Base-by-base conservation (phyloP, 2,329 filamentous ascomycete species). In the Xylariaceae sp. region DNA sequence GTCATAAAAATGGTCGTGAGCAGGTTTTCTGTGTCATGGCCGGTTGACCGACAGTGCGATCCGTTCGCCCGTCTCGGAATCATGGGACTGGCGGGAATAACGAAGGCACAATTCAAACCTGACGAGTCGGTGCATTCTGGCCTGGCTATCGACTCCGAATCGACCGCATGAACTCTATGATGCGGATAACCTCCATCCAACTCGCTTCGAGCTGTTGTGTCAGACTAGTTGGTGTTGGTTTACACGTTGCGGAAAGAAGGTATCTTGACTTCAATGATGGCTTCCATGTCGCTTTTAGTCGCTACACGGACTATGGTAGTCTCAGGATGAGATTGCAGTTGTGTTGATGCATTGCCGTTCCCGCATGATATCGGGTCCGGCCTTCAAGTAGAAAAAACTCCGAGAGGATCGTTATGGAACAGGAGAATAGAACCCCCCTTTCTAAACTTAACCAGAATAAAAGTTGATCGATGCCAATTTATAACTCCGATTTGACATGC, bases 51-150 rank as follows among this genome's bases (percentile, higher is more conserved):
- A 57, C 18, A 64, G 35, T 30, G 17, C 44, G 17, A 62, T 60
- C 6, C 42, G 15, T 45, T 64, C 62, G 15, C 60, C 60, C 3
- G 62, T 60, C 35, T 45, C 44, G 2, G 55, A 37, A 39, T 60
- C 53, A 49, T 13, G 44, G 42, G 60, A 64, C 30, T 62, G 34
- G 23, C 52, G 54, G 2, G 37, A 42, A 10, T 47, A 60, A 39
- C 47, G 53, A 39, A 64, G 57, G 51, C 62, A 64, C 8, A 60
- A 62, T 50, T 64, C 62, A 47, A 64, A 51, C 34, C 56, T 62
- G 39, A 60, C 30, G 34, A 62, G 51, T 3, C 62, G 60, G 10
- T 62, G 23, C 35, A 64, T 56, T 4, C n/a, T 52, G 7, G 30
- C 17, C 17, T 37, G 48, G 6, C 52, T 53, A 35, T 44, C 13